phyloP scores from a whole-genome alignment of 2,329 filamentous ascomycete species.

The Arthroderma sp. region DNA sequence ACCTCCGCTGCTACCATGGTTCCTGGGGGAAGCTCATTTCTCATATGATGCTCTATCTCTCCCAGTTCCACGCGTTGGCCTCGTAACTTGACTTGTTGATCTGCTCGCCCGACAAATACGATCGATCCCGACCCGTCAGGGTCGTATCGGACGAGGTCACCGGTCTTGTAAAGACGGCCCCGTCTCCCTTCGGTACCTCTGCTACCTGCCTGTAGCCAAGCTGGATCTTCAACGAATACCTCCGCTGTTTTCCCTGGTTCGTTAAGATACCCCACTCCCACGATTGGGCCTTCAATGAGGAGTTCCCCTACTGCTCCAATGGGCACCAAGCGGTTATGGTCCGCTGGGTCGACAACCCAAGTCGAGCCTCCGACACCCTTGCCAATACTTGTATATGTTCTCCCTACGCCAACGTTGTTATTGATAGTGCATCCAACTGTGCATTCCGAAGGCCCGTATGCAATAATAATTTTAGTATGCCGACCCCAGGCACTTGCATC shows the following conservation, averaged over 20 bases:
- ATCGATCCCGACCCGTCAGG: conserved; percentile 19
- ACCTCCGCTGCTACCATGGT: conserved; percentile 38
- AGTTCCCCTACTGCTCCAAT: conserved; percentile 46
- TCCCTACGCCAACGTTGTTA: conserved; percentile 20
- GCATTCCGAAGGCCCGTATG: conserved; percentile 32
- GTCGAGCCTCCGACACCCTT: conserved; percentile 11
- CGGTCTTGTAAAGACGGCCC: conserved; percentile 23
- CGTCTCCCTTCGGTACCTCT: conserved; percentile 1
- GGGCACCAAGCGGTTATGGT: conserved; percentile 32
- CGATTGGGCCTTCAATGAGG: conserved; percentile 45
- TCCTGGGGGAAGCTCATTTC: conserved; percentile 23
- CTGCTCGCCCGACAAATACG: conserved; percentile 21
- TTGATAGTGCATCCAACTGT: conserved; percentile 30
- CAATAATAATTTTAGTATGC: conserved; percentile 32
- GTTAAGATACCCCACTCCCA: conserved; percentile 24
- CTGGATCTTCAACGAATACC: conserved; percentile 40
- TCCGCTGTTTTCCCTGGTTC: conserved; percentile 35
- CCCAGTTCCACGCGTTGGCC: conserved; percentile 25
- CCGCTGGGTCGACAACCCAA: conserved; percentile 29
- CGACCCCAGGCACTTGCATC: conserved; percentile 30
- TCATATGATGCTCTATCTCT: conserved; percentile 20
- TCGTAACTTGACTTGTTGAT: conserved; percentile 23
- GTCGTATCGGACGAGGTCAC: conserved; percentile 22
- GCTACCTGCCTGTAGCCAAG: conserved; percentile 9
- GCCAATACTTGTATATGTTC: conserved; percentile 28